phyloP scores from a whole-genome alignment of 139 green algal species.

The Mesotaenium endlicherianum region DNA sequence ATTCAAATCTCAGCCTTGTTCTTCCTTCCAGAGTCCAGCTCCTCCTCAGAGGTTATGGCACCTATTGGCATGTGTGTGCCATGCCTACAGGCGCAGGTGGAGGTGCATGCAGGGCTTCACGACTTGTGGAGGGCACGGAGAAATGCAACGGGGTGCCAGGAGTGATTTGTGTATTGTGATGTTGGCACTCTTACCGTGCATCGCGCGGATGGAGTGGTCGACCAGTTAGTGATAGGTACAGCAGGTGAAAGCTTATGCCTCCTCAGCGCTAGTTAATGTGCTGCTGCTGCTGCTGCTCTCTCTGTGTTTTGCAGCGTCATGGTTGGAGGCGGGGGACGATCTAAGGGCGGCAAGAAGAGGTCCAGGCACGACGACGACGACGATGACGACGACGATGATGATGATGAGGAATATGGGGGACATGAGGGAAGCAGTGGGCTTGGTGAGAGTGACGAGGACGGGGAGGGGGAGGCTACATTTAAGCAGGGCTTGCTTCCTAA shows the following conservation, averaged over 20 bases:
- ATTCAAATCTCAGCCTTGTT: neutral
- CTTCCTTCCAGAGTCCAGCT: neutral
- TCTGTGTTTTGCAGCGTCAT: neutral
- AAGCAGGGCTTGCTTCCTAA: neutral
- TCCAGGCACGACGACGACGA: neutral
- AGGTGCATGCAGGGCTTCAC: neutral
- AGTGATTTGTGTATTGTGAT: neutral
- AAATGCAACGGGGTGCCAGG: neutral
- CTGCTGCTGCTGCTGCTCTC: neutral
- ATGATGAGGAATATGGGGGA: constrained; percentile 25
- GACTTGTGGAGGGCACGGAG: neutral
- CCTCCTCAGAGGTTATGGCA: neutral
- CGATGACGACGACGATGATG: constrained; percentile 5
- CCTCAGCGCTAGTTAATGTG: neutral
- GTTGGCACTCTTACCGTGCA: neutral
- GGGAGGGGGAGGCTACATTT: neutral
- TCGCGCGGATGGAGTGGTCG: neutral
- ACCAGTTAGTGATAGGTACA: constrained; percentile 4
- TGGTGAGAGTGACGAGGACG: neutral
- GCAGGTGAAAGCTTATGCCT: neutral
- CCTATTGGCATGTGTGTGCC: neutral
- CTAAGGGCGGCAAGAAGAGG: neutral
- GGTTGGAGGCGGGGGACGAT: constrained; percentile 14
- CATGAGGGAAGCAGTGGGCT: neutral
- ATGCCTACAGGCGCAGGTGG: neutral